A percentile compares a stretch with the other conserved stretches of the same genome.
Evolutionary conservation across 176 grass and related monocot genomes (phyloP).

Genomic region (Alloteropsis semialata): DNA sequence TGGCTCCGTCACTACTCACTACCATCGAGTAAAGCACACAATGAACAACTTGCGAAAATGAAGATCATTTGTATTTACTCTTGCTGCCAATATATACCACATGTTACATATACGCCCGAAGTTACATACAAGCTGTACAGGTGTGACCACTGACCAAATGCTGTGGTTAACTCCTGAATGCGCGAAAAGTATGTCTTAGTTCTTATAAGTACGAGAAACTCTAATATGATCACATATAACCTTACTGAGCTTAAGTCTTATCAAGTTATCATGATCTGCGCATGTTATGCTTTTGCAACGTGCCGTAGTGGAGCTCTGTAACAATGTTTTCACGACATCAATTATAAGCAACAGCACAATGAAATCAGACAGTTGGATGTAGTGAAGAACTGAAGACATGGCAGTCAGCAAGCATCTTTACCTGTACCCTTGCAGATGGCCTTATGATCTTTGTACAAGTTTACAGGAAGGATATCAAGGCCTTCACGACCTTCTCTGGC

Average conservation of each 20-base stretch:
- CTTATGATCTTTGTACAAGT: not conserved
- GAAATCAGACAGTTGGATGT: not conserved
- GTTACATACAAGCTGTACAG: not conserved
- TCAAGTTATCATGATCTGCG: not conserved
- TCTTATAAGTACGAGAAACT: not conserved
- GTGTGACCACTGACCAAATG: not conserved
- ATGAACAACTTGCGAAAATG: not conserved
- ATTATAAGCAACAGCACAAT: not conserved
- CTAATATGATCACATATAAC: not conserved
- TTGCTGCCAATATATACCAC: not conserved
- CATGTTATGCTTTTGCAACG: not conserved
- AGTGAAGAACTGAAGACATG: not conserved
- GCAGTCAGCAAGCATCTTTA: not conserved
- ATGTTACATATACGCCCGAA: not conserved
- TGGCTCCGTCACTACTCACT: not conserved
- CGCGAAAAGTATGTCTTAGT: not conserved
- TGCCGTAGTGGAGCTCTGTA: not conserved
- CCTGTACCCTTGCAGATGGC: not conserved
- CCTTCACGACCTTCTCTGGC: conserved; percentile 85
- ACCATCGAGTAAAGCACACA: not conserved
- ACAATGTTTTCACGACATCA: not conserved
- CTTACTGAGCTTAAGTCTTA: not conserved
- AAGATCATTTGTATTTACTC: not conserved
- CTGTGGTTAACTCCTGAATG: not conserved
- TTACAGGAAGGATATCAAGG: conserved; percentile 58